A percentile compares a stretch with the other conserved stretches of the same genome.
These are phyloP conservation scores for Kwoniella sp. DNA, from an alignment of 768 basidiomycete species.

Conservation along the genomic window DNA sequence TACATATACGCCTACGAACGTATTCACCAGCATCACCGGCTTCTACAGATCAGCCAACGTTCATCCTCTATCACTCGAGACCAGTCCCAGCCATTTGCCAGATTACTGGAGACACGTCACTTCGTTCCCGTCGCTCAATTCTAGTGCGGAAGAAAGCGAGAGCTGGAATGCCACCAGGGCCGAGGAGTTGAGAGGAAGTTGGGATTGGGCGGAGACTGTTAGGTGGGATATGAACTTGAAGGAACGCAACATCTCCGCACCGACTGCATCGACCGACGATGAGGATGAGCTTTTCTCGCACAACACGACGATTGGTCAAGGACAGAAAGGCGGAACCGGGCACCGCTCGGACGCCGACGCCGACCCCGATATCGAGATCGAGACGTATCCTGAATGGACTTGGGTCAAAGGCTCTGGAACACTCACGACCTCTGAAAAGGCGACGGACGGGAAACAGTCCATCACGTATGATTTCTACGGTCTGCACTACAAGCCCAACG, in stretches of 20 bases:
- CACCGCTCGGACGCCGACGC: no score
- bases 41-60: conserved; percentile 47
- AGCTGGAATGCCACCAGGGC: conserved; percentile 45
- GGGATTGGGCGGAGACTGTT: conserved; percentile 34
- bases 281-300: not conserved
- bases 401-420: conserved; percentile 46
- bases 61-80: conserved; percentile 28
- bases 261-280: not conserved
- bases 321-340: not conserved
- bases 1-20: not conserved
- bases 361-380: not conserved
- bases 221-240: conserved; percentile 50
- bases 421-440: conserved; percentile 22
- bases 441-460: not conserved
- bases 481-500: conserved; percentile 47
- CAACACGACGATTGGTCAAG: not conserved
- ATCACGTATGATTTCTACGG: conserved; percentile 51
- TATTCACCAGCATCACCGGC: conserved; percentile 51
- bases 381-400: conserved; percentile 35
- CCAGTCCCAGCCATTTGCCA: conserved; percentile 10
- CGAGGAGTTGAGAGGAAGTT: conserved; percentile 34
- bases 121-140: conserved; percentile 14
- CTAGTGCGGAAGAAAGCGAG: conserved; percentile 1
- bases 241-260: conserved; percentile 28
- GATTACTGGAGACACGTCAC: conserved; percentile 25